Conservation (phyloP, 2,329 filamentous ascomycete genomes). For the Tolypocladium nubicola region DNA sequence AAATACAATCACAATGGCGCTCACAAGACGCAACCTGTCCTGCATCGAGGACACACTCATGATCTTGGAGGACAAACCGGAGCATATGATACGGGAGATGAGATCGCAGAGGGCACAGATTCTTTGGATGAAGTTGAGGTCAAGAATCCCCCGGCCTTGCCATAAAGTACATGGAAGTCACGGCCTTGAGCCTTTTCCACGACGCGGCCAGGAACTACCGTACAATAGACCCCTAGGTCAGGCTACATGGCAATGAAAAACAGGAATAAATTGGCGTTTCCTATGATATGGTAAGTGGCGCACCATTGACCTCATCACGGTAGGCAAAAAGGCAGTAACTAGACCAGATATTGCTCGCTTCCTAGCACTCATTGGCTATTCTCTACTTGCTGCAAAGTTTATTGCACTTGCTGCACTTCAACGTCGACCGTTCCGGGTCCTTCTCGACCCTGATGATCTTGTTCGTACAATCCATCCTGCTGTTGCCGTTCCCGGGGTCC, state of each 20-base stretch:
- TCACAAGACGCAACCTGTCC: too few species aligned
- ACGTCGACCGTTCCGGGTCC: neutral
- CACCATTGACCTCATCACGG: neutral
- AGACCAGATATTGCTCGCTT: neutral
- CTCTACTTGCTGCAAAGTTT: neutral
- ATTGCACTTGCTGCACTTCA: neutral
- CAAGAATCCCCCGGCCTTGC: too few species aligned
- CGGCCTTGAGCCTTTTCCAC: too few species aligned
- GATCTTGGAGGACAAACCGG: too few species aligned
- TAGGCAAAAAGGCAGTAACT: neutral
- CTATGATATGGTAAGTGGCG: neutral
- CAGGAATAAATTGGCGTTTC: neutral
- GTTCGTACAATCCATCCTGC: constrained; percentile 4
- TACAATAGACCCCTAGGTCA: too few species aligned
- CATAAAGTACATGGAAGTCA: too few species aligned
- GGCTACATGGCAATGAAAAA: neutral
- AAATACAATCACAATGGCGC: too few species aligned
- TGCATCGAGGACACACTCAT: too few species aligned
- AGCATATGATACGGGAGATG: too few species aligned
- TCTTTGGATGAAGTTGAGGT: too few species aligned
- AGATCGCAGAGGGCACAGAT: too few species aligned
- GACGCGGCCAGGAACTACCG: too few species aligned
- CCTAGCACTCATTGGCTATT: neutral
- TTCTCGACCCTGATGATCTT: neutral
- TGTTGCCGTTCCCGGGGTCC: constrained; percentile 4